phyloP scores from a whole-genome alignment of 495 filamentous ascomycete genomes.

The Hypomontagnella monticulosa region DNA sequence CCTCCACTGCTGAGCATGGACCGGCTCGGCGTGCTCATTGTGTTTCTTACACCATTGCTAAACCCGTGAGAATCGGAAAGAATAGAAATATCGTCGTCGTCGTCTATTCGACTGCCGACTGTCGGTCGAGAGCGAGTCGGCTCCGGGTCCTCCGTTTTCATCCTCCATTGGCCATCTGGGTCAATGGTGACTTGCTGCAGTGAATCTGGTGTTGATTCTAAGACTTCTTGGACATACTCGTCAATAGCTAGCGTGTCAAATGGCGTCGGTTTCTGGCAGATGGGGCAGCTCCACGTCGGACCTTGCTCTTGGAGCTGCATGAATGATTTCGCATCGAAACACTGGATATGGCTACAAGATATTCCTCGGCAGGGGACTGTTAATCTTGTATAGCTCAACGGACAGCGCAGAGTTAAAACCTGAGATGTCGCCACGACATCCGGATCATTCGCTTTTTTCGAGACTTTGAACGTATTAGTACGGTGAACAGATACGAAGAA shows the following conservation, averaged over 20 bases:
- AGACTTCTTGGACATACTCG: slow-evolving; percentile 91
- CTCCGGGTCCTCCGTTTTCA: slow-evolving; percentile 38
- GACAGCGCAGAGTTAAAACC: slow-evolving; percentile 90
- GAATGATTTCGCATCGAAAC: slow-evolving; percentile 95
- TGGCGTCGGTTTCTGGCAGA: slow-evolving; percentile 83
- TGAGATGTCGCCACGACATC: slow-evolving; percentile 89
- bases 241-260: slow-evolving; percentile 88
- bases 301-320: slow-evolving; percentile 94
- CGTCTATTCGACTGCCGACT: slow-evolving; percentile 56
- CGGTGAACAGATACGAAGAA: slow-evolving; percentile 1
- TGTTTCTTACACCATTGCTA: slow-evolving; percentile 15
- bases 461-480: slow-evolving; percentile 64
- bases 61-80: slow-evolving; percentile 36
- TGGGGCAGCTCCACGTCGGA: slow-evolving; percentile 92
- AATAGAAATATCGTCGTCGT: slow-evolving; percentile 76
- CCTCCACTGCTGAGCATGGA: slow-evolving; percentile 41
- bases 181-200: slow-evolving; percentile 90
- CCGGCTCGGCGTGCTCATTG: slow-evolving; percentile 23
- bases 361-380: slow-evolving; percentile 80
- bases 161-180: slow-evolving; percentile 81
- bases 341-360: slow-evolving; percentile 88
- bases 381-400: slow-evolving; percentile 85
- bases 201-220: slow-evolving; percentile 71
- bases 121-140: slow-evolving; percentile 45
- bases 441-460: slow-evolving; percentile 80